Conservation (phyloP, 129 eudicot genomes). For the Helianthus annuus region DNA sequence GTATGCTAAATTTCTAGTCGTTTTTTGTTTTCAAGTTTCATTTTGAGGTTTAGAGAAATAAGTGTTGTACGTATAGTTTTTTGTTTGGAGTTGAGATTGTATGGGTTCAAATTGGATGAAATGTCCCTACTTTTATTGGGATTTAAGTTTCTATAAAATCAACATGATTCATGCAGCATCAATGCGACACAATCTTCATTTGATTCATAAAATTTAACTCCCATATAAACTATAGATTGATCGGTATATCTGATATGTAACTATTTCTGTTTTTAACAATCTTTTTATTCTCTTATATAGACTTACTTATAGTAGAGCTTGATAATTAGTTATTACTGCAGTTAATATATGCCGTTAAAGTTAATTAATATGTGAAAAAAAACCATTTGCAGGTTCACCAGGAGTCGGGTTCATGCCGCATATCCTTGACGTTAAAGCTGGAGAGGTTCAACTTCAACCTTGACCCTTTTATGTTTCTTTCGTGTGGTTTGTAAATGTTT, state of each 20-base stretch:
- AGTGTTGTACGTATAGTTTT: not conserved
- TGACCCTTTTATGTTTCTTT: constrained; percentile 19
- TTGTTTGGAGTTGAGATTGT: not conserved
- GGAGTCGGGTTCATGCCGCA: constrained; percentile 62
- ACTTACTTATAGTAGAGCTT: not conserved
- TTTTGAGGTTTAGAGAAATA: not conserved
- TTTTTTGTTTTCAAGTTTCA: too few relatives aligned
- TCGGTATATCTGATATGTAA: not conserved
- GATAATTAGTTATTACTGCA: not conserved
- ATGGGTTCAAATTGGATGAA: constrained; percentile 2
- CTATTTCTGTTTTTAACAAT: not conserved
- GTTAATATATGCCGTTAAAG: not conserved
- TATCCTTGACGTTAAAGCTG: constrained; percentile 49
- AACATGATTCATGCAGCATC: not conserved
- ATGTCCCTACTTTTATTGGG: not conserved
- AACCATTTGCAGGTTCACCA: constrained; percentile 45
- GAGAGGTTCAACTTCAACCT: constrained; percentile 44
- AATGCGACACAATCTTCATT: not conserved
- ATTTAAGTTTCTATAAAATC: constrained; percentile 1
- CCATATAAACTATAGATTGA: not conserved
- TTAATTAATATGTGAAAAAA: constrained; percentile 12
- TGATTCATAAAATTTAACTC: not conserved
- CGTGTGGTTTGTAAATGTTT: not conserved
- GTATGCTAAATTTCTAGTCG: too few relatives aligned
- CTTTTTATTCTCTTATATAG: not conserved